These are phyloP conservation scores for Pseudogymnoascus sp. DNA, from an alignment of 2,329 filamentous ascomycete species.

Conservation along the genomic window DNA sequence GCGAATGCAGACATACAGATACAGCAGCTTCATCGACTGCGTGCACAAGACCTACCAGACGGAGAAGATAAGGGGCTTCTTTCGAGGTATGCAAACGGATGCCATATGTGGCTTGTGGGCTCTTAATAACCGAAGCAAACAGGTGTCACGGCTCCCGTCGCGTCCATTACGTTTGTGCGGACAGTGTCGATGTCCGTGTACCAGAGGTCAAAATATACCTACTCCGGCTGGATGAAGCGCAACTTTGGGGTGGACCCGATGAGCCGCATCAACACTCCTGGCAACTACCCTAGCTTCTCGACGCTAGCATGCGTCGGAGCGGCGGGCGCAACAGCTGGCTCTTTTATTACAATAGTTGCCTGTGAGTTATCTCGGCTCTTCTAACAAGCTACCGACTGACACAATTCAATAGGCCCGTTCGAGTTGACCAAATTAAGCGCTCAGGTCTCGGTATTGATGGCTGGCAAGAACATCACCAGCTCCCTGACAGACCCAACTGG, in stretches of 20 bases:
- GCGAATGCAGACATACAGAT: conserved; percentile 81
- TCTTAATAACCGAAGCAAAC: not conserved
- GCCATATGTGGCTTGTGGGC: not conserved
- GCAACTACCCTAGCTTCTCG: conserved; percentile 63
- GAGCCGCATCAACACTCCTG: conserved; percentile 61
- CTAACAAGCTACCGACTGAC: not conserved
- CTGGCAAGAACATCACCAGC: conserved; percentile 43
- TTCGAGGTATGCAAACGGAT: conserved; percentile 52
- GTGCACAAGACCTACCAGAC: conserved; percentile 66
- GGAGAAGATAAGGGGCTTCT: conserved; percentile 70
- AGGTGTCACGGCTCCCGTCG: conserved; percentile 75
- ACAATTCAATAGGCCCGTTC: conserved; percentile 54
- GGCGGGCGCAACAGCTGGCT: conserved; percentile 72
- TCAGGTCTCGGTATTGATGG: conserved; percentile 74
- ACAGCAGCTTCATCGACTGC: conserved; percentile 66
- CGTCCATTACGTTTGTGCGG: conserved; percentile 68
- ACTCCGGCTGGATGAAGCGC: conserved; percentile 62
- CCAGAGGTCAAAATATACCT: conserved; percentile 65
- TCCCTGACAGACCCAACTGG: conserved; percentile 25
- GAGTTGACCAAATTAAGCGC: conserved; percentile 85
- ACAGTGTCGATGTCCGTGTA: conserved; percentile 77
- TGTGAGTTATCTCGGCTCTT: conserved; percentile 41
- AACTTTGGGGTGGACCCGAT: conserved; percentile 65
- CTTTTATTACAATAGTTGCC: conserved; percentile 70
- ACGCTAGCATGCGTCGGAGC: conserved; percentile 70